Conservation (phyloP, 1,139 yeast species). For the Pichia kudriavzevii region DNA sequence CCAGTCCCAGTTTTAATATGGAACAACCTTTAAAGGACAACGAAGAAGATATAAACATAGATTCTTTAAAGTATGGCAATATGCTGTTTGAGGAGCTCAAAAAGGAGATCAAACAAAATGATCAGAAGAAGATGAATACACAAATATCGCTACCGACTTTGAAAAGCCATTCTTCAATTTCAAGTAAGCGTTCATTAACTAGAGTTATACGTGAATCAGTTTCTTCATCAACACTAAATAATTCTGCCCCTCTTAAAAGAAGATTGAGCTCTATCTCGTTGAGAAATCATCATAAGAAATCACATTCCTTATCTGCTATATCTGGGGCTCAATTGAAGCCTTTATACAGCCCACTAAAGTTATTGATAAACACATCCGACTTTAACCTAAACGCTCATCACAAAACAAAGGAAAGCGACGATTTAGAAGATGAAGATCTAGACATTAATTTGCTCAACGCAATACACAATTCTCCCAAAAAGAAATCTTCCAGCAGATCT, state of each 20-base stretch:
- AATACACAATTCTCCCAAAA: conserved; percentile 16
- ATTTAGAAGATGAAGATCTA: conserved; percentile 7
- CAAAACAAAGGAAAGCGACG: background rate
- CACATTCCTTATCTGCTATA: conserved; percentile 7
- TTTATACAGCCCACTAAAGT: conserved; percentile 19
- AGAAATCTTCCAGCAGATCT: too few species aligned
- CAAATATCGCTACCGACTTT: conserved; percentile 14
- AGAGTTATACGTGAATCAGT: conserved; percentile 5
- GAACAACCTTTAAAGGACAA: background rate
- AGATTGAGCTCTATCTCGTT: conserved; percentile 1
- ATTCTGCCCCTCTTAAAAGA: background rate
- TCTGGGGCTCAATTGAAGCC: too few species aligned
- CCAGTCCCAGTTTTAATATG: background rate
- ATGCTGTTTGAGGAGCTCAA: conserved; percentile 10
- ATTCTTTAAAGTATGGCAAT: conserved; percentile 1
- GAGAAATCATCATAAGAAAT: conserved; percentile 4
- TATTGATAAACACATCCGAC: conserved; percentile 8
- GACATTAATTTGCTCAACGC: conserved; percentile 15
- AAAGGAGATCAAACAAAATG: conserved; percentile 12
- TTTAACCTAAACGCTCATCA: conserved; percentile 5
- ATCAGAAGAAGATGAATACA: conserved; percentile 4
- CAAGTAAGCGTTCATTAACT: conserved; percentile 3
- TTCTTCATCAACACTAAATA: conserved; percentile 6
- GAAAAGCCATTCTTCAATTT: background rate
- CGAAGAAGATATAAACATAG: background rate